Evolutionary conservation across 129 eudicot species (phyloP), one percentile per base, ranked within the genome.

Genomic region (Ambrosia trifida): DNA sequence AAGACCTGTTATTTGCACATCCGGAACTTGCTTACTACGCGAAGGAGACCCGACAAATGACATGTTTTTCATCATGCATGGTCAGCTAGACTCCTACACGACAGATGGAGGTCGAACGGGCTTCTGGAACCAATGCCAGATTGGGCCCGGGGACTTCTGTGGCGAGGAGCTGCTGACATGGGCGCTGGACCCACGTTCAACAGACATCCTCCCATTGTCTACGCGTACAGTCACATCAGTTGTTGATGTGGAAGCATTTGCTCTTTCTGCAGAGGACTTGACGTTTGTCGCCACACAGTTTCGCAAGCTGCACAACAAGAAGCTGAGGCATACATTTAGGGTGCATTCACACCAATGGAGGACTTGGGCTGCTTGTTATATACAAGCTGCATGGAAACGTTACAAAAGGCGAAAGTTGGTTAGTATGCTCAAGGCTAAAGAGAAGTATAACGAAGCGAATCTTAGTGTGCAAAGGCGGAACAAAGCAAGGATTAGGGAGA

Each of bases 321-420:
- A 91, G 66, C 72, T 91, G 18, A 80, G 85, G 70, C 95, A 85
- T 51, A 82, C 83, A 11, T 91, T 91, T 32, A 68, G 95, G 79
- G 86, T 79, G 57, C 83, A 85, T 28, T 91, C 97, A 30, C 95
- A 88, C 31, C 95, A 88, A 66, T 91, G 97, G 97, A 72, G 97
- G 84, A 85, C 97, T 7, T 87, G 97, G 97, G 97, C 89, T 4
- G 95, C 97, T 4, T 91, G 97, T 35, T 91, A 77, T 3, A 88
- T 91, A 46, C 97, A 91, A 32, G 79, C 92, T 1, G 91, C 88
- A 3, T 91, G 97, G 97, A 74, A 66, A 32, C 54, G 86, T 18
- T 80, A 87, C 70, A 87, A 68, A 63, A 75, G 79, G 72, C 75
- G 76, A 17, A 85, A 82, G 78, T 80, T 56, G 59, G 82, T 83